Base-by-base conservation (phyloP, 208 protist genomes). In the Wallacemonas sp. region DNA sequence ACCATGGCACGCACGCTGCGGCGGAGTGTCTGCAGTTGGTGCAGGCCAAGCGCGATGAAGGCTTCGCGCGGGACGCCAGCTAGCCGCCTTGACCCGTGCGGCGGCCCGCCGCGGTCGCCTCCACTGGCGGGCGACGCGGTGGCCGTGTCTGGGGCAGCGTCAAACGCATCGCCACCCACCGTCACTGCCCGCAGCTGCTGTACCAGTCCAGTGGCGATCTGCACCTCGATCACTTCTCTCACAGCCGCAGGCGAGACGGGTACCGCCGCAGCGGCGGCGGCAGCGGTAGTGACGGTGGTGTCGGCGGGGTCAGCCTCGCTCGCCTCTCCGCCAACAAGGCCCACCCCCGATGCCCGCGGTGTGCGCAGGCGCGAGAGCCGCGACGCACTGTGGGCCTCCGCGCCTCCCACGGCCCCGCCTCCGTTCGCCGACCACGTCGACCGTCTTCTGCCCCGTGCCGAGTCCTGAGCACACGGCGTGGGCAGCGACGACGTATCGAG, bases 11-110 rank as follows among this genome's bases (percentile, higher is more conserved):
- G 75, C 8, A 82, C 78, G 30, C 73, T 77, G 3, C 73, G 78
- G 13, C 81, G 82, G 68, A 86, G 82, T 4, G 71, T 75, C 44
- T 89, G 73, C 12, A 94, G 65, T 53, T 87, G 78, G 32, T 85
- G 79, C 38, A 94, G 67, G 8, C 78, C 78, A 12, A 38, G 48
- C n/a, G 78, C 71, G 10, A 89, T 59, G 1, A 60, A 37, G 6
- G 63, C 65, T n/a, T 77, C 33, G 15, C 39, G 37, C 57, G 66
- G n/a, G 12, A 41, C 13, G 24, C 67, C n/a, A 29, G 17, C 19
- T 30, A 9, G 26, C 37, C 50, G 26, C 50, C n/a, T 10, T 30
- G 42, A 22, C 29, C 33, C 30, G 22, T 29, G 21, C 15, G 44
- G 17, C 4, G 41, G 13, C 26, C 6, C 48, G 30, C n/a, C 3